Evolutionary conservation across 2,329 filamentous ascomycete genomes (phyloP), one percentile per base, ranked within the genome.

Genomic region (Alternaria novae-zelandiae): DNA sequence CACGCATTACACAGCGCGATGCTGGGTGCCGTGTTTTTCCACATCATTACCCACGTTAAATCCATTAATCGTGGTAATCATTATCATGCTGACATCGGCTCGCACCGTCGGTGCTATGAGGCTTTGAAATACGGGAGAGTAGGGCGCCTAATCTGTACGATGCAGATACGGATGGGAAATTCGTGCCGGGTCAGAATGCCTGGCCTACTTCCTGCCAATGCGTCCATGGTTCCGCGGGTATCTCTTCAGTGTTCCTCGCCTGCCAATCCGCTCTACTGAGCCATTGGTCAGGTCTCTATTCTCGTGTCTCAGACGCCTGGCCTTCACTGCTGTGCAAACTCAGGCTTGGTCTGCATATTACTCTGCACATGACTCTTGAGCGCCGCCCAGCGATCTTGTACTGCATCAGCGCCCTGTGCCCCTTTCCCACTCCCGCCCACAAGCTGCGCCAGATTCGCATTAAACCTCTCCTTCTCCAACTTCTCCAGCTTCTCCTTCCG

Each of bases 341-440:
- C 92, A 13, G 91, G 88, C 71, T 95, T 95, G 80, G 93, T 91
- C 82, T 97, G 93, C 89, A 97, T 93, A 1, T 93, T 97, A 45
- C 90, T 86, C 2, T 92, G 90, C 55, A 97, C 96, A 76, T 95
- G 96, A 10, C 85, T 89, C 72, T 94, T 88, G 79, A 98, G 78
- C 15, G 93, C 93, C 28, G 91, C 91, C 91, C 93, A 97, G 59
- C 91, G 74, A 58, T 73, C 78, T 66, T 68, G 70, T 61, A 70
- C 67, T 36, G 68, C 74, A 30, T 67, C 55, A 12, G 65, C 57
- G 20, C 65, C 59, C 36, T 65, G 54, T 20, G 64, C 60, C 36
- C 46, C 54, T 21, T 23, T 59, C n/a, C 51, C 45, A 47, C 30
- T 61, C 13, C 56, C 67, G 6, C 64, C 67, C n/a, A 86, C 85